Conservation (phyloP, 441 rosid species). For the Populus hybrid region DNA sequence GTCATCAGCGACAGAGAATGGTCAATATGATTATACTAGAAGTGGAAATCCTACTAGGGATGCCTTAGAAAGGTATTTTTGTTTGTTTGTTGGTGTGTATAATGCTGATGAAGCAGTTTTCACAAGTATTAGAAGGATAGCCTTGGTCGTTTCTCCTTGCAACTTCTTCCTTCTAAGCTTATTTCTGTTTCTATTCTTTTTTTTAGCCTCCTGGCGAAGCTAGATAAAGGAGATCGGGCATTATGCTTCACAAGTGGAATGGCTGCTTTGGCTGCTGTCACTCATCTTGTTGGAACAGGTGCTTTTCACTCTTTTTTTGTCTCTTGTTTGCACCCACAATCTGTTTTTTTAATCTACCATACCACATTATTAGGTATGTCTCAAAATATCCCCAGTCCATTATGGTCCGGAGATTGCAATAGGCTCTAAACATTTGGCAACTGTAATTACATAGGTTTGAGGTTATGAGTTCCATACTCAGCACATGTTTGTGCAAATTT, state of each 20-base stretch:
- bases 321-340: background rate
- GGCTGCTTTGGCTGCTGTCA: slow-evolving; percentile 92
- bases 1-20: slow-evolving; percentile 79
- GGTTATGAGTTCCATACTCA: background rate
- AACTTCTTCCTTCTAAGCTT: background rate
- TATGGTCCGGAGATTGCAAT: background rate
- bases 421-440: background rate
- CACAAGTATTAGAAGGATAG: background rate
- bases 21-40: slow-evolving; percentile 93
- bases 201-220: slow-evolving; percentile 80
- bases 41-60: slow-evolving; percentile 96
- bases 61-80: slow-evolving; percentile 70
- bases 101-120: slow-evolving; percentile 5
- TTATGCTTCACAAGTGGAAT: slow-evolving; percentile 98
- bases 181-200: slow-evolving; percentile 13
- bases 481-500: slow-evolving; percentile 8
- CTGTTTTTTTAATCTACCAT: background rate
- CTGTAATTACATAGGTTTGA: background rate
- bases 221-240: slow-evolving; percentile 93
- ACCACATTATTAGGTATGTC: background rate
- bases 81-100: background rate
- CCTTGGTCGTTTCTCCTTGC: background rate
- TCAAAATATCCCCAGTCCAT: background rate
- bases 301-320: background rate
- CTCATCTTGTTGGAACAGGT: slow-evolving; percentile 76